Evolutionary conservation across 257 asterid genomes (phyloP).

Genomic region (Rauvolfia tetraphylla): DNA sequence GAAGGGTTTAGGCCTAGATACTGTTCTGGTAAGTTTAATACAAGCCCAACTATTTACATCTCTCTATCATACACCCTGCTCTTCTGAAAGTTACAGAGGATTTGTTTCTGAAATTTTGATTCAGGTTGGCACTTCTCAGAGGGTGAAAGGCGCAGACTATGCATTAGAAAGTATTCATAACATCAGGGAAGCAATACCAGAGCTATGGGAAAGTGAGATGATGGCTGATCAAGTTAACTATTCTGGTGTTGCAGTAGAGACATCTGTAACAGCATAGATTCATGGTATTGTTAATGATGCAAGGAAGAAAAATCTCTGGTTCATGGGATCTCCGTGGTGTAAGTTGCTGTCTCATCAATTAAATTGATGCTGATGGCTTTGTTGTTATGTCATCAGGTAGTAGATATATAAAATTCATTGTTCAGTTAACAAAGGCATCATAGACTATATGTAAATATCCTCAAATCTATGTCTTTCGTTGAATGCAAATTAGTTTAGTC

Average conservation of each 20-base stretch:
- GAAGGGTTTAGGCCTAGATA: slow-evolving; percentile 71
- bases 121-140: slow-evolving; percentile 84
- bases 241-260: slow-evolving; percentile 75
- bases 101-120: too few species aligned
- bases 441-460: slow-evolving; percentile 15
- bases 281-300: slow-evolving; percentile 6
- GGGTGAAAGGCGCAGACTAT: slow-evolving; percentile 84
- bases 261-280: slow-evolving; percentile 75
- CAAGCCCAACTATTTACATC: too few species aligned
- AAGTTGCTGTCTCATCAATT: slow-evolving; percentile 11
- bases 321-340: slow-evolving; percentile 20
- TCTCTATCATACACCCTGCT: not conserved
- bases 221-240: slow-evolving; percentile 48
- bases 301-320: slow-evolving; percentile 11
- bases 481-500: not conserved
- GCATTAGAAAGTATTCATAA: slow-evolving; percentile 89
- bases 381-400: slow-evolving; percentile 24
- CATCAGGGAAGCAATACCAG: slow-evolving; percentile 86
- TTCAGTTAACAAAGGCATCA: slow-evolving; percentile 17
- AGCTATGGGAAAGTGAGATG: slow-evolving; percentile 75
- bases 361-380: slow-evolving; percentile 32
- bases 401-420: slow-evolving; percentile 18
- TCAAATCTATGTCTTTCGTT: not conserved
- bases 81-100: not conserved
- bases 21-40: slow-evolving; percentile 61